These are phyloP conservation scores for Talaromyces amestolkiae DNA, from an alignment of 2,329 filamentous ascomycete genomes.

Conservation along the genomic window DNA sequence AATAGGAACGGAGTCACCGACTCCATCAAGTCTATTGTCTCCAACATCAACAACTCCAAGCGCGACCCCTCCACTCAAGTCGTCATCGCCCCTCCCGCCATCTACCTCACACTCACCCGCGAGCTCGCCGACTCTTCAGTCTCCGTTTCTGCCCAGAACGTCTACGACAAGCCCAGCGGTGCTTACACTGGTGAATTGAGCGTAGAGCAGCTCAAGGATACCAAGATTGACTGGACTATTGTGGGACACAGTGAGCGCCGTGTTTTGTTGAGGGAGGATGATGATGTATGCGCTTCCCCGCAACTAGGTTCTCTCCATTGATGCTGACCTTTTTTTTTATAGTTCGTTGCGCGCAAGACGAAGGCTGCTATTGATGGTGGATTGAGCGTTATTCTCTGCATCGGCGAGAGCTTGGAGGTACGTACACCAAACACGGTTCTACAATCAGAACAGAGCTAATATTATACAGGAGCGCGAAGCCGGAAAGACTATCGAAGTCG, in stretches of 20 bases:
- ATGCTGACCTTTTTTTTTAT: conserved; percentile 10
- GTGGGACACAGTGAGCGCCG: conserved; percentile 94
- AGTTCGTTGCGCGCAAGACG: conserved; percentile 86
- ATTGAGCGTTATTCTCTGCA: conserved; percentile 91
- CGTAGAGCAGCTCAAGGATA: conserved; percentile 85
- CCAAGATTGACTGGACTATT: conserved; percentile 83
- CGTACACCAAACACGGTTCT: background rate
- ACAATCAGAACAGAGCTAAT: background rate
- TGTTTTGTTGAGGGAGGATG: conserved; percentile 81
- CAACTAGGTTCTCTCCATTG: background rate
- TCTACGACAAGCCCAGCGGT: conserved; percentile 94
- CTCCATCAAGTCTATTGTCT: conserved; percentile 86
- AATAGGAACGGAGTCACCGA: conserved; percentile 87
- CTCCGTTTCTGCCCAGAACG: conserved; percentile 91
- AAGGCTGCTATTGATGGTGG: conserved; percentile 87
- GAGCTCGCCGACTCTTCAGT: conserved; percentile 72
- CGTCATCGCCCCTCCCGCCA: conserved; percentile 83
- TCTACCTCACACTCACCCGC: conserved; percentile 87
- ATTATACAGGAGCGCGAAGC: conserved; percentile 69
- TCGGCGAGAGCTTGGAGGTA: conserved; percentile 84
- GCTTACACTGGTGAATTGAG: conserved; percentile 97
- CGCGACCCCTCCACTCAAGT: conserved; percentile 70
- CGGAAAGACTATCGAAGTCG: conserved; percentile 71
- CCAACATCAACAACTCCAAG: conserved; percentile 80
- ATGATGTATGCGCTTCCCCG: conserved; percentile 52